Percentiles rank a stretch among this genome's conserved stretches.
Evolutionary conservation across 139 green algal genomes (phyloP).

Genomic region (Edaphochlamys debaryana): DNA sequence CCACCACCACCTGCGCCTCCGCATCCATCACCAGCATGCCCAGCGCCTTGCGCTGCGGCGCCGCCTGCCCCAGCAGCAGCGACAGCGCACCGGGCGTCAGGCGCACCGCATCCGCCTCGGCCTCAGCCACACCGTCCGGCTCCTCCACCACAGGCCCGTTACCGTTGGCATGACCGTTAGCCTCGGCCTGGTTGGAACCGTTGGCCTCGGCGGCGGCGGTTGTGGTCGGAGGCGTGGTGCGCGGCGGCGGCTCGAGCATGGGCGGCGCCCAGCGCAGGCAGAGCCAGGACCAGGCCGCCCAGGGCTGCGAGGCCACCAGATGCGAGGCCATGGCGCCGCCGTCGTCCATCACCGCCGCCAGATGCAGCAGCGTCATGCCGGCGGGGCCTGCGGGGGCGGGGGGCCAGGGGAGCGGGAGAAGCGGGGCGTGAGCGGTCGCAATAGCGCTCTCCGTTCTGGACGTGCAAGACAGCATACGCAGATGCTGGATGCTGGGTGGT

Average conservation of each 20-base stretch:
- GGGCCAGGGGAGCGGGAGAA: background rate
- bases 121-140: background rate
- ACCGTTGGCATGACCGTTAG: too few species aligned
- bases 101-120: background rate
- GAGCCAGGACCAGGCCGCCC: constrained; percentile 24
- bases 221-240: background rate
- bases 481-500: too few species aligned
- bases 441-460: too few species aligned
- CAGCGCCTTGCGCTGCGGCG: background rate
- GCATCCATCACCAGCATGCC: background rate
- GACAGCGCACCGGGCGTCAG: background rate
- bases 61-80: background rate
- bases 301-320: constrained; percentile 15
- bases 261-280: constrained; percentile 18
- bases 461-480: too few species aligned
- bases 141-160: too few species aligned
- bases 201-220: background rate
- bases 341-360: constrained; percentile 31
- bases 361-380: constrained; percentile 29
- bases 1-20: background rate
- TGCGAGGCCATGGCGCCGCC: constrained; percentile 14
- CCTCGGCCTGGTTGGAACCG: too few species aligned
- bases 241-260: background rate
- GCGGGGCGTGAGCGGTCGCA: too few species aligned
- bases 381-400: background rate